Base-by-base conservation (phyloP, 768 basidiomycete species). In the Galerina marginata region DNA sequence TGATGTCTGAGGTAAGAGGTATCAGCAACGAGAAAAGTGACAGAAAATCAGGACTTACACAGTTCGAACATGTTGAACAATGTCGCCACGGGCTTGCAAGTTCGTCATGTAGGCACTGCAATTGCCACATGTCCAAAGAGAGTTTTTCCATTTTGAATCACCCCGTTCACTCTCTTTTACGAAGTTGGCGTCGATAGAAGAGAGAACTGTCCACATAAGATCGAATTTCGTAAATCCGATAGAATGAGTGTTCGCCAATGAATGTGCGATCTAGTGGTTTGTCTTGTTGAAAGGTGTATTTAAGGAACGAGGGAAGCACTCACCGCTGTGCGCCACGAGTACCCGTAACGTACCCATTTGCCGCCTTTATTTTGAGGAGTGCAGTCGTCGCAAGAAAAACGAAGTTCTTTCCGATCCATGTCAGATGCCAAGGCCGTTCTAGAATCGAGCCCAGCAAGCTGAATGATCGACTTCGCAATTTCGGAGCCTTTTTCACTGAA, bases 371-470 rank as follows among this genome's bases (percentile, higher is more conserved):
- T 5, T 16, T 36, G 20, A 14, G 54, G 9, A 6, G 9, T 37
- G 44, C 56, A 65, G 12, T 25, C 6, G 15, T 38, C 37, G 38
- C 64, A 65, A n/a, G 20, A 37, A 38, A 65, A 65, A 16, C 60
- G 54, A 26, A 62, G 23, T 36, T 59, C 51, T 38, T 48, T 56
- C n/a, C 36, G 53, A 33, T 65, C 64, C 57, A 65, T 62, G 4
- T 65, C 60, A 7, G 53, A 15, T 16, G 42, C 54, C 36, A 56
- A 25, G 0, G 60, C 60, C 40, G 14, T 39, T 6, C 23, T 9
- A 10, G 47, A 44, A 6, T 58, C 60, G 6, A 62, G 46, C 4
- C 64, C 64, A 1, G 50, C 60, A n/a, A 45, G 38, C 20, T 20
- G 55, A n/a, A 61, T 57, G 25, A 65, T 25, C 3, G 39, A 11